Percentiles rank a stretch among this genome's conserved stretches.
These are phyloP conservation scores for Thermomucor indicae-seudaticae DNA, from an alignment of 371 early-diverging fungal genomes.

Conservation along the genomic window DNA sequence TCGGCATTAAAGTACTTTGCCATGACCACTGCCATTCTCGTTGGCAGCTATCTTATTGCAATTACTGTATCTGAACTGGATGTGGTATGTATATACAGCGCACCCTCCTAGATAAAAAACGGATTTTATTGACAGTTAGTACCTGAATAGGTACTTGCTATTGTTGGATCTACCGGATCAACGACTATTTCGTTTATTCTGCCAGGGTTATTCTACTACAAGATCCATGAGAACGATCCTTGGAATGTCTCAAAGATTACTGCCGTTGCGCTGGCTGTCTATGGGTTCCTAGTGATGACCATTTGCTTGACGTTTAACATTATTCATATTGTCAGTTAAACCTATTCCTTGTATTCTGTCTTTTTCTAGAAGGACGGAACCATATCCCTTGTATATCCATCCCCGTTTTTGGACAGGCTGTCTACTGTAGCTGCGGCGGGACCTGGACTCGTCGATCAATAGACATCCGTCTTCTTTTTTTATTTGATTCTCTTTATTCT, in stretches of 20 bases:
- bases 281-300: conserved; percentile 62
- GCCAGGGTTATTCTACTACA: conserved; percentile 94
- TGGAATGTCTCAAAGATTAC: conserved; percentile 53
- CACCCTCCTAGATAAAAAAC: background rate
- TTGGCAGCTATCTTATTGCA: conserved; percentile 69
- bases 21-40: conserved; percentile 70
- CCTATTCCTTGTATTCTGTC: too few relatives aligned
- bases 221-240: conserved; percentile 61
- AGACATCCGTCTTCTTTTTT: too few relatives aligned
- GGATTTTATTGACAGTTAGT: background rate
- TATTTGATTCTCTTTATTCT: too few relatives aligned
- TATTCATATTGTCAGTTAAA: conserved; percentile 9
- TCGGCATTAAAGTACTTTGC: conserved; percentile 53
- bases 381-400: too few relatives aligned
- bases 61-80: conserved; percentile 74
- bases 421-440: too few relatives aligned
- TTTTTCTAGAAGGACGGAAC: too few relatives aligned
- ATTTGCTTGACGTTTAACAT: conserved; percentile 63
- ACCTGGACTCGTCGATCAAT: too few relatives aligned
- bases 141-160: conserved; percentile 63
- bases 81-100: conserved; percentile 39
- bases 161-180: conserved; percentile 98
- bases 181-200: conserved; percentile 98
- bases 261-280: conserved; percentile 46
- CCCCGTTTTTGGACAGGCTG: too few relatives aligned